Conservation (phyloP, 371 early-diverging fungal species). For the Thermomucor indicae-seudaticae region DNA sequence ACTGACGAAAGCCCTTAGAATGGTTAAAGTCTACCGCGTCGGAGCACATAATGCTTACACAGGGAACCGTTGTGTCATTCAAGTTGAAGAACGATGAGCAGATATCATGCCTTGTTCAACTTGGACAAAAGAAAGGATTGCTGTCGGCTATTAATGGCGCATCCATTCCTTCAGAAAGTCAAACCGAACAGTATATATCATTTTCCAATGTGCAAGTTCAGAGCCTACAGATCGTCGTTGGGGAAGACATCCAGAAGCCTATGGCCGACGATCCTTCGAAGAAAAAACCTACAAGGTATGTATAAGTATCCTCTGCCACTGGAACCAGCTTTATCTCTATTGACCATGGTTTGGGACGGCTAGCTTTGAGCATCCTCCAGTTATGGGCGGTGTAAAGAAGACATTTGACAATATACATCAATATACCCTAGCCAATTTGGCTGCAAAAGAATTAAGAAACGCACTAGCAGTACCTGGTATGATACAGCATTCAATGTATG, state of each 20-base stretch:
- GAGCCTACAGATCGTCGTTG: conserved; percentile 42
- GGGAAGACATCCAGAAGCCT: conserved; percentile 29
- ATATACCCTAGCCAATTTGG: conserved; percentile 51
- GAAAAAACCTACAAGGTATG: conserved; percentile 7
- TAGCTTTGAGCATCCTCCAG: neutral
- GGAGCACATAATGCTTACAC: conserved; percentile 5
- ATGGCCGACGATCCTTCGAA: neutral
- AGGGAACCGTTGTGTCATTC: conserved; percentile 4
- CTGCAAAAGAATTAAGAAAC: conserved; percentile 42
- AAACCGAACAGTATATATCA: conserved; percentile 34
- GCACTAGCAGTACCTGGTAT: conserved; percentile 48
- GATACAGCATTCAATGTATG: neutral
- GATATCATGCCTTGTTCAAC: conserved; percentile 18
- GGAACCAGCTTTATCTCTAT: too few relatives aligned
- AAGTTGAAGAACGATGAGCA: conserved; percentile 6
- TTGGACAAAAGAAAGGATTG: conserved; percentile 34
- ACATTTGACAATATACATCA: conserved; percentile 39
- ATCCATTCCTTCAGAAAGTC: conserved; percentile 7
- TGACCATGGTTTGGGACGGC: too few relatives aligned
- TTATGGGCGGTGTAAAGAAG: conserved; percentile 49
- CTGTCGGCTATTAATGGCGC: conserved; percentile 19
- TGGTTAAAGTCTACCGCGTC: neutral
- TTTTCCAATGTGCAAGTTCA: conserved; percentile 23
- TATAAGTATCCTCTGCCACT: neutral
- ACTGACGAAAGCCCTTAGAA: too few relatives aligned